Conservation (phyloP, 2,329 filamentous ascomycete genomes). For the Didymella lethalis region DNA sequence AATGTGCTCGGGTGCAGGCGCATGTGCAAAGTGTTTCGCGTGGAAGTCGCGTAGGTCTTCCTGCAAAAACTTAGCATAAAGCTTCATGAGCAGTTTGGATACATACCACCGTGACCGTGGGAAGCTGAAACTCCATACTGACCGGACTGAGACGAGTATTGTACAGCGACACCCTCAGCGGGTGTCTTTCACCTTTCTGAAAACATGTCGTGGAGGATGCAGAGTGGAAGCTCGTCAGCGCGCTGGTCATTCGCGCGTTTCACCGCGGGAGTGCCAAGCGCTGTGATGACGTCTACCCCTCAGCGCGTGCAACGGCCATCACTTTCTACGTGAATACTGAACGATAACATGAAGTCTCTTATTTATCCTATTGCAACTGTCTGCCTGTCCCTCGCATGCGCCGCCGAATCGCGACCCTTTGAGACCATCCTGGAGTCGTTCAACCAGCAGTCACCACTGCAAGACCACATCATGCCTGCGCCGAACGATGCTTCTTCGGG, state of each 20-base stretch:
- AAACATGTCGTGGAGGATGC: conserved; percentile 25
- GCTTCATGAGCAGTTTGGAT: not conserved
- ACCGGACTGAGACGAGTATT: not conserved
- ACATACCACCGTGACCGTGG: conserved; percentile 46
- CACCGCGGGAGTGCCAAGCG: conserved; percentile 25
- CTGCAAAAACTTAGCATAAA: conserved; percentile 41
- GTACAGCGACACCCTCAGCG: conserved; percentile 25
- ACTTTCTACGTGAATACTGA: conserved; percentile 15
- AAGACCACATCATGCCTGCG: conserved; percentile 41
- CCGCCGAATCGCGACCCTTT: conserved; percentile 45
- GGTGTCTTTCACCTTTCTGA: conserved; percentile 25
- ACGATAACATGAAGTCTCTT: conserved; percentile 41
- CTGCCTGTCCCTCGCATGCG: conserved; percentile 43
- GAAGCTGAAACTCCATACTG: conserved; percentile 38
- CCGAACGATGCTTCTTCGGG: conserved; percentile 44
- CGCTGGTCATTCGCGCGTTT: conserved; percentile 39
- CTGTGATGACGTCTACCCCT: conserved; percentile 46
- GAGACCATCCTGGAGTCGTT: conserved; percentile 40
- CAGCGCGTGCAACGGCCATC: conserved; percentile 24
- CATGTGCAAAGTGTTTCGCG: conserved; percentile 53
- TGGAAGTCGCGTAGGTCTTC: conserved; percentile 56
- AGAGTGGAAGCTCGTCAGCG: conserved; percentile 13
- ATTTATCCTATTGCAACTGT: conserved; percentile 40
- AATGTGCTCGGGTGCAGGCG: conserved; percentile 46
- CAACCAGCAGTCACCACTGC: conserved; percentile 43